These are phyloP conservation scores for Penicillium silybi DNA, from an alignment of 495 filamentous ascomycete species.

Conservation along the genomic window DNA sequence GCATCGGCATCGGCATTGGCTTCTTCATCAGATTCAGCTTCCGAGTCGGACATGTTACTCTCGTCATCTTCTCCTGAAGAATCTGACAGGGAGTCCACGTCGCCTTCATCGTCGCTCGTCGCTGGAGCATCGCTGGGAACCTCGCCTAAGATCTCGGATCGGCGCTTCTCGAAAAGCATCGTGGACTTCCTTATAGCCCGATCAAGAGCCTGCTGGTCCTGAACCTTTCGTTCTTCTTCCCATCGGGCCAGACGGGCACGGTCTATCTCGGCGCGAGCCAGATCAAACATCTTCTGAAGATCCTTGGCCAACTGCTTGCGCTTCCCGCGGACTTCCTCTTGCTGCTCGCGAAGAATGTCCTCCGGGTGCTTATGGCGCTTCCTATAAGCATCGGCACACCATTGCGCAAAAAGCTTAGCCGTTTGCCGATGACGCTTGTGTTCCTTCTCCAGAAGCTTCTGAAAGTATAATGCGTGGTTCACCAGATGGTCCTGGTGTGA, in stretches of 20 bases:
- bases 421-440: slow-evolving; percentile 61
- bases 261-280: slow-evolving; percentile 72
- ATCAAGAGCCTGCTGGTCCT: slow-evolving; percentile 77
- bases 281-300: slow-evolving; percentile 72
- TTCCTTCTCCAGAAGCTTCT: slow-evolving; percentile 72
- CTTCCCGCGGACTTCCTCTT: slow-evolving; percentile 46
- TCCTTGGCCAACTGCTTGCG: slow-evolving; percentile 70
- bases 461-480: slow-evolving; percentile 75
- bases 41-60: slow-evolving; percentile 64
- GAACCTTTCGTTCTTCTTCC: slow-evolving; percentile 79
- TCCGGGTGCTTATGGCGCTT: slow-evolving; percentile 46
- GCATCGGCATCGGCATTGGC: slow-evolving; percentile 62
- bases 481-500: slow-evolving; percentile 81
- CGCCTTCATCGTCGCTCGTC: slow-evolving; percentile 46
- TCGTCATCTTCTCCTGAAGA: slow-evolving; percentile 49
- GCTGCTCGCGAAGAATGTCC: slow-evolving; percentile 45
- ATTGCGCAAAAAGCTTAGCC: slow-evolving; percentile 41
- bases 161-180: slow-evolving; percentile 51
- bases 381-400: slow-evolving; percentile 44
- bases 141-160: slow-evolving; percentile 50
- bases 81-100: slow-evolving; percentile 37
- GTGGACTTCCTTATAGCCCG: slow-evolving; percentile 72
- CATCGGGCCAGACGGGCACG: slow-evolving; percentile 65
- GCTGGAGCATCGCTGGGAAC: slow-evolving; percentile 37
- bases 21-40: slow-evolving; percentile 42